A percentile compares a stretch with the other conserved stretches of the same genome.
These are phyloP conservation scores for Leishmania turanica DNA, from an alignment of 208 protist genomes.

Conservation along the genomic window DNA sequence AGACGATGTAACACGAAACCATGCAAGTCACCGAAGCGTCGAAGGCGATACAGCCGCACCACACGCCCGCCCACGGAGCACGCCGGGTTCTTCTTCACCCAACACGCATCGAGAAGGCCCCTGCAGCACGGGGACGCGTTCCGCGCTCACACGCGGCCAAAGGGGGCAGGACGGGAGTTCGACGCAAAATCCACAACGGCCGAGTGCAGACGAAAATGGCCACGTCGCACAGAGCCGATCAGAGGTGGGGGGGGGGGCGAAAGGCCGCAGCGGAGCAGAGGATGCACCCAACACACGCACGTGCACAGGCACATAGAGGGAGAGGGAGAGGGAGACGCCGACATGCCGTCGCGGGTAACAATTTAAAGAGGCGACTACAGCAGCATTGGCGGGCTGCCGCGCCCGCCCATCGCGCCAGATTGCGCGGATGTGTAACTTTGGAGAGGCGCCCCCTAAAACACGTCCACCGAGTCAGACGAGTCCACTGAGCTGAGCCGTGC, in stretches of 20 bases:
- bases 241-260: background rate
- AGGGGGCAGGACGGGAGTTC: background rate
- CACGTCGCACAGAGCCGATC: background rate
- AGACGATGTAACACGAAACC: background rate
- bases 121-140: background rate
- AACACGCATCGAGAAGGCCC: background rate
- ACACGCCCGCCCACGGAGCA: no score
- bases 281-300: background rate
- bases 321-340: background rate
- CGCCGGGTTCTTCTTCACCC: background rate
- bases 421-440: background rate
- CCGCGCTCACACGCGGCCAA: background rate
- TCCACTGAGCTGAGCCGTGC: conserved; percentile 20
- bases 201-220: background rate
- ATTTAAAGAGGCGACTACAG: no score
- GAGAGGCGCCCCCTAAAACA: conserved; percentile 31
- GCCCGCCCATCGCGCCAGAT: background rate
- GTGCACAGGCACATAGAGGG: background rate
- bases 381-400: background rate
- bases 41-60: background rate
- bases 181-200: background rate
- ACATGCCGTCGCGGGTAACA: no score
- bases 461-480: conserved; percentile 20
- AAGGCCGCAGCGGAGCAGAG: background rate
- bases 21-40: background rate